A percentile compares a stretch with the other conserved stretches of the same genome.
Conservation (phyloP, 1,284 basidiomycete genomes). For the Cryptococcus amylolentus region DNA sequence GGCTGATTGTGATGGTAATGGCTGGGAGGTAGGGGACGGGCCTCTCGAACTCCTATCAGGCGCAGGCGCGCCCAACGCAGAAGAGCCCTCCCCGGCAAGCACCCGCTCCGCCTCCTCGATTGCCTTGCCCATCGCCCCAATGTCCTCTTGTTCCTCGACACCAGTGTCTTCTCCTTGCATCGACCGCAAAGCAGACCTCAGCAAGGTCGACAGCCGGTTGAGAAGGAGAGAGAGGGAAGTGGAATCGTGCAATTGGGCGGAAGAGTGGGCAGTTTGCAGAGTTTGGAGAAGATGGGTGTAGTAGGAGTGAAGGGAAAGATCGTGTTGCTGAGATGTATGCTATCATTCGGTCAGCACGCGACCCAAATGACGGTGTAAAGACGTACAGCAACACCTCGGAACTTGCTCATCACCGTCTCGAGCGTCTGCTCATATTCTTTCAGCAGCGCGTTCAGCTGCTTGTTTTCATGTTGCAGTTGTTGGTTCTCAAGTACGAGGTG, state of each 20-base stretch:
- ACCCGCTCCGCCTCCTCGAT: background rate
- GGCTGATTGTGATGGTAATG: background rate
- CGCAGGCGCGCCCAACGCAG: background rate
- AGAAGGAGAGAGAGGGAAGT: conserved; percentile 65
- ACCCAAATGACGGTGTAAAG: background rate
- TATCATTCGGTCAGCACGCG: conserved; percentile 44
- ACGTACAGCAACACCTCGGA: conserved; percentile 84
- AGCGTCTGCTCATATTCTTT: conserved; percentile 94
- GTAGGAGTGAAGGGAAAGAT: conserved; percentile 80
- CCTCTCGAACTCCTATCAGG: background rate
- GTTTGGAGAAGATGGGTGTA: conserved; percentile 81
- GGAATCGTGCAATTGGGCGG: conserved; percentile 60
- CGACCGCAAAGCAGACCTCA: conserved; percentile 68
- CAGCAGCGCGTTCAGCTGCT: conserved; percentile 78
- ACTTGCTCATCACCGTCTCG: conserved; percentile 95
- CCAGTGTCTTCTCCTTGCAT: conserved; percentile 62
- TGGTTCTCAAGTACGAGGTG: conserved; percentile 93
- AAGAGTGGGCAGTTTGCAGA: conserved; percentile 63
- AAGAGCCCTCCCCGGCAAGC: background rate
- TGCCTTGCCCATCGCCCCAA: conserved; percentile 10
- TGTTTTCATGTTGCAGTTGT: conserved; percentile 85
- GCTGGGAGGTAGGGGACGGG: conserved; percentile 3
- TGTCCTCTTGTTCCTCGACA: conserved; percentile 43
- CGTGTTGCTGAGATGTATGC: conserved; percentile 88
- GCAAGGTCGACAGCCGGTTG: conserved; percentile 64